These are phyloP conservation scores for Carex pumila DNA, from an alignment of 176 grass and related monocot genomes.

Conservation along the genomic window DNA sequence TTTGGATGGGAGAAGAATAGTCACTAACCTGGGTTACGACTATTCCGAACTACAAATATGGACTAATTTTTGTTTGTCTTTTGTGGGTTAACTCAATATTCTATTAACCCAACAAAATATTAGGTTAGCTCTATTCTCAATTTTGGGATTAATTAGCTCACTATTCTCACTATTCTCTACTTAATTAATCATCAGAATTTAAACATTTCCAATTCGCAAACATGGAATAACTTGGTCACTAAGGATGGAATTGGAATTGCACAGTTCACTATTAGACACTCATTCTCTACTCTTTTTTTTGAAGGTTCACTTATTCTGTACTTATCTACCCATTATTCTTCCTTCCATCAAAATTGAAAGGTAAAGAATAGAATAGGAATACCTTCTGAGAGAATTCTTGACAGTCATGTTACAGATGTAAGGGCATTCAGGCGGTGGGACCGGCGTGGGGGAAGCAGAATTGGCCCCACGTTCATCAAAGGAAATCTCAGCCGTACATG, in stretches of 20 bases:
- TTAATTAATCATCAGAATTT: no score
- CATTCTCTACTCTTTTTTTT: background rate
- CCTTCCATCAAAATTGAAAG: background rate
- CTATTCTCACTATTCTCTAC: no score
- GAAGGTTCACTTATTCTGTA: background rate
- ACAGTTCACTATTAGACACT: background rate
- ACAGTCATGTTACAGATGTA: slow-evolving; percentile 99
- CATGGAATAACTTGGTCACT: slow-evolving; percentile 1
- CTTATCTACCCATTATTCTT: background rate
- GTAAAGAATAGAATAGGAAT: background rate
- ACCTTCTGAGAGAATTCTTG: slow-evolving; percentile 69
- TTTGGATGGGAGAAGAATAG: no score
- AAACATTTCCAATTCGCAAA: background rate
- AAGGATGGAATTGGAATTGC: background rate
- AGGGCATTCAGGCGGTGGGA: slow-evolving; percentile 54
- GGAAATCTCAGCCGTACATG: slow-evolving; percentile 77
- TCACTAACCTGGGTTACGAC: no score
- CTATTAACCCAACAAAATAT: no score
- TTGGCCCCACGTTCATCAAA: slow-evolving; percentile 62
- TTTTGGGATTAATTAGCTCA: no score
- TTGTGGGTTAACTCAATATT: no score
- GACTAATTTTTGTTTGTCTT: no score
- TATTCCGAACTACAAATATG: no score
- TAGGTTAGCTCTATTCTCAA: no score
- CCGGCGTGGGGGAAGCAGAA: slow-evolving; percentile 52